phyloP scores from a whole-genome alignment of 345 rosid species.

The Rhizophora apiculata region DNA sequence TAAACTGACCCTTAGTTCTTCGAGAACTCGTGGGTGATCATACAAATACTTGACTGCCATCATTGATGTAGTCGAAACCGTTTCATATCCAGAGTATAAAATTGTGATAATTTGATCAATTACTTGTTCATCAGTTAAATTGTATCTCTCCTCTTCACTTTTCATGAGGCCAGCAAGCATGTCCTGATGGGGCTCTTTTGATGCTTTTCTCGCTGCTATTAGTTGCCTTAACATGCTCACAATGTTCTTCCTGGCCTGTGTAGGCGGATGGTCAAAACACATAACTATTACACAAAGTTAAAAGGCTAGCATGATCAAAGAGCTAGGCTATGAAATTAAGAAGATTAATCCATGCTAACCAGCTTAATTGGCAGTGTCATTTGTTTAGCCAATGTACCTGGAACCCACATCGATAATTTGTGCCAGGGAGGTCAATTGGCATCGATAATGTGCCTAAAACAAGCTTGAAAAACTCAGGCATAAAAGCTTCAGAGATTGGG shows the following conservation, averaged over 20 bases:
- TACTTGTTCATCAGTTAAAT: slow-evolving; percentile 59
- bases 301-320: no score
- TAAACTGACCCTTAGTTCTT: slow-evolving; percentile 56
- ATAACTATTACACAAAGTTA: no score
- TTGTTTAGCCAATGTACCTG: slow-evolving; percentile 37
- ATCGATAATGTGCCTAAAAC: slow-evolving; percentile 73
- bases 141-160: slow-evolving; percentile 41
- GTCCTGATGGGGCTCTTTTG: slow-evolving; percentile 43
- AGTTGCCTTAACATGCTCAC: slow-evolving; percentile 39
- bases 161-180: slow-evolving; percentile 59
- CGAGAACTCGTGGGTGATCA: slow-evolving; percentile 65
- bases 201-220: slow-evolving; percentile 54
- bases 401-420: slow-evolving; percentile 61
- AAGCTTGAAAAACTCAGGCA: slow-evolving; percentile 62
- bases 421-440: slow-evolving; percentile 75
- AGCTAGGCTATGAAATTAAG: no score
- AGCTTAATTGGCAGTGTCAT: no score
- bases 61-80: slow-evolving; percentile 76
- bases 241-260: slow-evolving; percentile 58
- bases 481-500: slow-evolving; percentile 36
- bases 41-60: slow-evolving; percentile 76
- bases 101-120: slow-evolving; percentile 69
- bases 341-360: no score
- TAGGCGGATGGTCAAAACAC: background rate
- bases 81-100: slow-evolving; percentile 75